Conservation (phyloP, 345 rosid species). For the Xanthoceras sorbifolium region DNA sequence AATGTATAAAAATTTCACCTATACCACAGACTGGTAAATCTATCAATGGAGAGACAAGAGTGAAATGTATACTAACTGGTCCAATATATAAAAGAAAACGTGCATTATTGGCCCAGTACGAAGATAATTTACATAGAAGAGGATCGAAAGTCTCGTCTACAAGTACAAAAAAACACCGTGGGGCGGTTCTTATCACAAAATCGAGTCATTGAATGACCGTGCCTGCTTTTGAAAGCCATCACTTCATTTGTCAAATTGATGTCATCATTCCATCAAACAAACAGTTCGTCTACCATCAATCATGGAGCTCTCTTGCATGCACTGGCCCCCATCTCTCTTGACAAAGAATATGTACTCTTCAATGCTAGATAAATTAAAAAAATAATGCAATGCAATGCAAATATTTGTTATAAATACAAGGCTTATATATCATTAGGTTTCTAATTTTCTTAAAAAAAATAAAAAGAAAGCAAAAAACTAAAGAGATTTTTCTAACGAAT, state of each 20-base stretch:
- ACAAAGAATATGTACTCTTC: no score
- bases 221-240: not conserved
- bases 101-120: no score
- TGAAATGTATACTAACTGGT: no score
- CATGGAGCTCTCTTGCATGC: not conserved
- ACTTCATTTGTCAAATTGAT: not conserved
- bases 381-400: no score
- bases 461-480: no score
- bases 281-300: slow-evolving; percentile 3
- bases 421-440: no score
- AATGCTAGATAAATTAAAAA: no score
- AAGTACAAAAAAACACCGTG: not conserved
- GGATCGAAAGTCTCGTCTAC: not conserved
- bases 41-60: not conserved
- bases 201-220: not conserved
- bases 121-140: not conserved
- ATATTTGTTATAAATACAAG: no score
- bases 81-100: no score
- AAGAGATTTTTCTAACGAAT: no score
- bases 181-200: not conserved
- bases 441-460: no score
- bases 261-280: not conserved
- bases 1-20: not conserved
- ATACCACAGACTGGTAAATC: no score
- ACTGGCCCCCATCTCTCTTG: not conserved